These are phyloP conservation scores for Sclerotinia subarctica DNA, from an alignment of 2,329 filamentous ascomycete species.

Conservation along the genomic window DNA sequence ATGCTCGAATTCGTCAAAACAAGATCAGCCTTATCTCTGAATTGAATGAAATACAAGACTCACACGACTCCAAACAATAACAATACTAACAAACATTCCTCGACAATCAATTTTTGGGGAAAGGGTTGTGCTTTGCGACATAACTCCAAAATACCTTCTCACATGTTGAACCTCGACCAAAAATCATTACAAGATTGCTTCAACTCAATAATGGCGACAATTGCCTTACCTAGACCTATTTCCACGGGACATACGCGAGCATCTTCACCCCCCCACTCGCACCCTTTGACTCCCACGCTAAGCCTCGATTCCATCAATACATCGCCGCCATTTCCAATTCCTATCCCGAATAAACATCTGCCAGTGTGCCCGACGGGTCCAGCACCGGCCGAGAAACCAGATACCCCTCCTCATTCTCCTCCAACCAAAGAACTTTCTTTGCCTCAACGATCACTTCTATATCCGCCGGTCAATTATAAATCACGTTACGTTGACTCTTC, in stretches of 20 bases:
- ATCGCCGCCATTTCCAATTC: constrained; percentile 52
- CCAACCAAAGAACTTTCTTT: constrained; percentile 53
- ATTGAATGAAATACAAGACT: constrained; percentile 1
- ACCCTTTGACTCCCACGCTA: constrained; percentile 53
- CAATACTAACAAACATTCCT: neutral
- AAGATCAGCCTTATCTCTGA: neutral
- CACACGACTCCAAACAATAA: constrained; percentile 2
- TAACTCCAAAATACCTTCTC: neutral
- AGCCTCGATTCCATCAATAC: constrained; percentile 51
- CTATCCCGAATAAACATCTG: constrained; percentile 84
- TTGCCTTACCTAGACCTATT: constrained; percentile 37
- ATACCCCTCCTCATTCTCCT: constrained; percentile 65
- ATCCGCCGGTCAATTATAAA: constrained; percentile 65
- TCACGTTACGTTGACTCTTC: constrained; percentile 51
- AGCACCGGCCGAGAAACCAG: constrained; percentile 51
- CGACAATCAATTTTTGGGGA: neutral
- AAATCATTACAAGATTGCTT: constrained; percentile 18
- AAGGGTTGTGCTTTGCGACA: neutral
- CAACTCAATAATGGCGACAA: constrained; percentile 36
- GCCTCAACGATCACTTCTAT: constrained; percentile 66
- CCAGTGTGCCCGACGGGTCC: constrained; percentile 85
- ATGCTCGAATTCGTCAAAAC: neutral
- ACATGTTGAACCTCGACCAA: constrained; percentile 14
- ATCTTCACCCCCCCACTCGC: constrained; percentile 48
- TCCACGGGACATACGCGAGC: constrained; percentile 31